A percentile compares a stretch with the other conserved stretches of the same genome.
phyloP scores from a whole-genome alignment of 306 rosid genomes.

The Lathyrus sativus region DNA sequence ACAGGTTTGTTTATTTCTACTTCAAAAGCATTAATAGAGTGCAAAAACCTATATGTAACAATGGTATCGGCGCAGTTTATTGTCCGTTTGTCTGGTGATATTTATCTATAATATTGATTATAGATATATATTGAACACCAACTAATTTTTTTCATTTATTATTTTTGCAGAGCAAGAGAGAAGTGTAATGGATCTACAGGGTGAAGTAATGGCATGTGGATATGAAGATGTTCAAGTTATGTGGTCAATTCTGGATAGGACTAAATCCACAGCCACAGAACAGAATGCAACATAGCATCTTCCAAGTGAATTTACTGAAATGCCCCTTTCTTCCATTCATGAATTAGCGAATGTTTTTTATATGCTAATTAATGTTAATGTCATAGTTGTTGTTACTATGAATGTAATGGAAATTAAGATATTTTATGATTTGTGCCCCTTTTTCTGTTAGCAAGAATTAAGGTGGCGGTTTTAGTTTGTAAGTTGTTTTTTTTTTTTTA shows the following conservation, averaged over 20 bases:
- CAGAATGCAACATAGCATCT: slow-evolving; percentile 55
- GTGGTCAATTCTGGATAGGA: slow-evolving; percentile 96
- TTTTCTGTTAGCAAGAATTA: slow-evolving; percentile 1
- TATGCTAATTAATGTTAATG: slow-evolving; percentile 41
- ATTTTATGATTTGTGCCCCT: slow-evolving; percentile 8
- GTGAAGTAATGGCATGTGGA: slow-evolving; percentile 95
- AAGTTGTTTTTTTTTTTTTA: background rate
- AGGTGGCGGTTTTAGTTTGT: slow-evolving; percentile 20
- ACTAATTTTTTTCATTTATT: too few relatives aligned
- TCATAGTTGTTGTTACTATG: slow-evolving; percentile 7
- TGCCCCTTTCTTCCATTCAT: slow-evolving; percentile 2
- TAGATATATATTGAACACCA: too few relatives aligned
- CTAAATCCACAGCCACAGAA: slow-evolving; percentile 51
- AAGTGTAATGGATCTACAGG: slow-evolving; percentile 69
- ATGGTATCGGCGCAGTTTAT: too few relatives aligned
- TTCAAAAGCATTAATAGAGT: too few relatives aligned
- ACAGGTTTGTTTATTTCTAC: slow-evolving; percentile 49
- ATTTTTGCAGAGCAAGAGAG: slow-evolving; percentile 58
- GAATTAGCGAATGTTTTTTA: slow-evolving; percentile 46
- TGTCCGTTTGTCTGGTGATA: too few relatives aligned
- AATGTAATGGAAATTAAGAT: slow-evolving; percentile 8
- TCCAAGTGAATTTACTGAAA: slow-evolving; percentile 22
- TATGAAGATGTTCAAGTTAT: slow-evolving; percentile 96
- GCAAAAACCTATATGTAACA: too few relatives aligned
- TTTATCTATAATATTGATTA: too few relatives aligned